Base-by-base conservation (phyloP, 805 yeast species). In the Yarrowia sp. region DNA sequence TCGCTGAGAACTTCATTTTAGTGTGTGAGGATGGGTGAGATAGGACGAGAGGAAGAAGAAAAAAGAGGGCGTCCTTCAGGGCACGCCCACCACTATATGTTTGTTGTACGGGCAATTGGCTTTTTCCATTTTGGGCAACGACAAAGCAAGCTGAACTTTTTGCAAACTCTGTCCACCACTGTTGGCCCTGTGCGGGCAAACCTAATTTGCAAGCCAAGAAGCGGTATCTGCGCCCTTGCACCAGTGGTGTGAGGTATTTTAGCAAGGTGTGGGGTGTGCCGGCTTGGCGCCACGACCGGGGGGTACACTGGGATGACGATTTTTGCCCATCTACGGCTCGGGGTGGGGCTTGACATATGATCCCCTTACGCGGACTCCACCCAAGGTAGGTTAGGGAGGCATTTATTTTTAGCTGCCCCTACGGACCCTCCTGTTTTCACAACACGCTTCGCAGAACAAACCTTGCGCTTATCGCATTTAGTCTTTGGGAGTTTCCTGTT, bases 1-100 rank as follows among this genome's bases (percentile, higher is more conserved):
- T 44, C 39, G 67, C 47, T 11, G 73, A 67, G 47, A 69, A 68
- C 69, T 69, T 73, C 75, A 72, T 74, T 39, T 28, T 51, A 7
- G 53, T n/a, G 44, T 28, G 63, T 22, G 33, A 66, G 65, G 57
- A 67, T 65, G 69, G 65, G 58, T 50, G 66, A 58, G 66, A 22
- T 35, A 15, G 18, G 36, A 22, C 28, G 28, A 17, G 36, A 31
- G 17, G 14, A 18, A 36, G 17, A 53, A 15, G 43, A n/a, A 38
- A 28, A 35, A 41, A 14, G n/a, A n/a, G 11, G 43, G 51, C 60
- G 61, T 22, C 15, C 17, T 38, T 38, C 17, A 14, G 33, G 43
- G n/a, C 35, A 6, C 15, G 11, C 41, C 35, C 22, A 2, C 18
- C 36, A 47, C 55, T 48, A 33, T 48, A 33, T 15, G 55, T 33